phyloP scores from a whole-genome alignment of 129 eudicot species.

The Oenanthe sinensis region DNA sequence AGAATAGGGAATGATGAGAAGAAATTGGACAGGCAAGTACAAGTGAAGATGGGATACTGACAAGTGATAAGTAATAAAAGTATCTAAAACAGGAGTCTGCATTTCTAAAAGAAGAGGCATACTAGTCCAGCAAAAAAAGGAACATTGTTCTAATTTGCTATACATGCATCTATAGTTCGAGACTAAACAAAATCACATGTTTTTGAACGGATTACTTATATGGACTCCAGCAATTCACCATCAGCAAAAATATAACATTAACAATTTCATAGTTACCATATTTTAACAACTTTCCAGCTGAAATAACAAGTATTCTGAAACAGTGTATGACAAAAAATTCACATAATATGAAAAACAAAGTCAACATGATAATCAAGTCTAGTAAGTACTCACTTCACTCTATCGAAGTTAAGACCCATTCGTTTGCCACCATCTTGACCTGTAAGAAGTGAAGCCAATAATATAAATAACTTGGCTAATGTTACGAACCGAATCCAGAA shows the following conservation, averaged over 20 bases:
- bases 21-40: neutral
- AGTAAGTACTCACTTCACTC: constrained; percentile 73
- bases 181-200: neutral
- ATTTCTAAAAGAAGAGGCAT: neutral
- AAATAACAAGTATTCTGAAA: neutral
- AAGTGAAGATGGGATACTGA: neutral
- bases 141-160: neutral
- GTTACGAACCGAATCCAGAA: neutral
- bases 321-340: neutral
- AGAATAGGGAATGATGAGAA: neutral
- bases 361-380: neutral
- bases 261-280: neutral
- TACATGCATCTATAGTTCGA: neutral
- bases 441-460: constrained; percentile 21
- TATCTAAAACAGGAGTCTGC: neutral
- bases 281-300: neutral
- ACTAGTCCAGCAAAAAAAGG: neutral
- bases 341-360: neutral
- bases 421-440: constrained; percentile 88
- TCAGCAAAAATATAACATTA: neutral
- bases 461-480: neutral
- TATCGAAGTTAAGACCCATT: constrained; percentile 87
- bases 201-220: neutral
- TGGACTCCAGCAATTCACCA: neutral
- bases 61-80: neutral